Base-by-base conservation (phyloP, 176 grass and related monocot species). In the Raddia guianensis region DNA sequence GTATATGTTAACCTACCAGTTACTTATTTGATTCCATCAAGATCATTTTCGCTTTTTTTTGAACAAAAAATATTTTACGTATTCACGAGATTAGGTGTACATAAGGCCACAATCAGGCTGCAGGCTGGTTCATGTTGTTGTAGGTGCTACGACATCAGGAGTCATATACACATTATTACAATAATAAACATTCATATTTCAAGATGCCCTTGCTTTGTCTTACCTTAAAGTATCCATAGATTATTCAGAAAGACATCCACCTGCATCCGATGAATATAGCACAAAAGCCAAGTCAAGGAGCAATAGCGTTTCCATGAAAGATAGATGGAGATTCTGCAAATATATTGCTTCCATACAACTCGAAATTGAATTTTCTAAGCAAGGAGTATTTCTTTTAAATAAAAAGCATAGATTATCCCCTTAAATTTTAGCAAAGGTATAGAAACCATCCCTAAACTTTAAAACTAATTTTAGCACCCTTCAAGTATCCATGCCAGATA, bases 311-410 rank as follows among this genome's bases (percentile, higher is more conserved):
- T 56, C 5, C 16, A 10, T 81, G 79, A 37, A 46, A 67, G 7
- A 63, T 71, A 81, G 71, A 50, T 48, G 16, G 63, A 75, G 48
- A 89, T 70, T 80, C 13, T 12, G 20, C 13, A 49, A 63, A 70
- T 54, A 56, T n/a, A 57, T 32, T 76, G 71, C 76, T 65, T 80
- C 55, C 47, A 42, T 85, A 80, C 16, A 85, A 53, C 56, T 70
- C 70, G 63, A 75, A 89, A 75, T 48, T 53, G 34, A 58, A 88
- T 2, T 47, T 53, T 5, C 3, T 8, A 12, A 74, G 42, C 20
- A 1, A 16, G 73, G 21, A 9, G 7, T 62, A 19, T 44, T 51
- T 46, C 18, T 57, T 20, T 58, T 32, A 78, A 27, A 1, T 27
- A 27, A 27, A 27, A 27, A 27, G 27, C 27, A 27, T 27, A 27